Percentiles rank a stretch among this genome's conserved stretches.
Conservation (phyloP, 2,329 filamentous ascomycete genomes). For the Trichothecium roseum region DNA sequence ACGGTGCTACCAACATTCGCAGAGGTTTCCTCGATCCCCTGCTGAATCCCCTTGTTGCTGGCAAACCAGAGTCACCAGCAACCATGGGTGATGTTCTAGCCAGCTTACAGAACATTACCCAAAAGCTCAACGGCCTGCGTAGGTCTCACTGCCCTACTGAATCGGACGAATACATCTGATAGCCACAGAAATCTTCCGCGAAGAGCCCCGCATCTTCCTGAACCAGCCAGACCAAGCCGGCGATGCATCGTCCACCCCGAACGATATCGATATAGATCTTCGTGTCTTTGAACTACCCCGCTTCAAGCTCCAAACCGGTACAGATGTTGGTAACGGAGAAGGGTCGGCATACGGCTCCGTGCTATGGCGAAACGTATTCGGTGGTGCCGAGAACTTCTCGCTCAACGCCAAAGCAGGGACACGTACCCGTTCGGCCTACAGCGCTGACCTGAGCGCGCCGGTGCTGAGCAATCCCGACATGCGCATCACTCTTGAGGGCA, state of each 20-base stretch:
- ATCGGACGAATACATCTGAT: background rate
- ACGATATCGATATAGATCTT: constrained; percentile 75
- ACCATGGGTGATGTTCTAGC: constrained; percentile 72
- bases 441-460: constrained; percentile 73
- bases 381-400: constrained; percentile 82
- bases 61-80: constrained; percentile 54
- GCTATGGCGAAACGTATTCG: constrained; percentile 84
- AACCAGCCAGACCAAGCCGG: constrained; percentile 57
- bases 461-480: constrained; percentile 76
- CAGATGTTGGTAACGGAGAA: constrained; percentile 86
- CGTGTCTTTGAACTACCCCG: constrained; percentile 74
- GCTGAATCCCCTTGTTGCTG: constrained; percentile 66
- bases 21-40: constrained; percentile 72
- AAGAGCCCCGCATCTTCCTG: constrained; percentile 71
- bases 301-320: constrained; percentile 85
- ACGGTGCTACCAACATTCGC: constrained; percentile 77
- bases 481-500: constrained; percentile 65
- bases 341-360: constrained; percentile 87
- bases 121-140: constrained; percentile 76
- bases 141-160: constrained; percentile 16
- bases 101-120: constrained; percentile 58
- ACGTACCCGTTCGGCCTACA: constrained; percentile 83
- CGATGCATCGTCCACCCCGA: constrained; percentile 59
- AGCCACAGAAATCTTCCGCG: constrained; percentile 71
- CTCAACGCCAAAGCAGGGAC: constrained; percentile 84